phyloP scores from a whole-genome alignment of 257 asterid species.

The Solanum peruvianum region DNA sequence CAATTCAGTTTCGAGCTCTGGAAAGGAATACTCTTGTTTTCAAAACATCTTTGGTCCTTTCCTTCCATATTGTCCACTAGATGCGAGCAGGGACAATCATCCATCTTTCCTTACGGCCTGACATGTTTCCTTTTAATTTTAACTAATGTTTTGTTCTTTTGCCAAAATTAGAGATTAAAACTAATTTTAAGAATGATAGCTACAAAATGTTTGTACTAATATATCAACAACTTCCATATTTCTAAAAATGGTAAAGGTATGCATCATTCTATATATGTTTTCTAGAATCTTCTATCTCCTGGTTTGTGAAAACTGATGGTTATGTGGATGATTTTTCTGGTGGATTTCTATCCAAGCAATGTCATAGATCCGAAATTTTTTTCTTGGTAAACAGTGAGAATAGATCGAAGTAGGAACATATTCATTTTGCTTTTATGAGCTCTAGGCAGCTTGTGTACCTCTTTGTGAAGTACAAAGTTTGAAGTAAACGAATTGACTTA shows the following conservation, averaged over 20 bases:
- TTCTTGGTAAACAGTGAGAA: neutral
- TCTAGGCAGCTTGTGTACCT: neutral
- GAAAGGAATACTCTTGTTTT: neutral
- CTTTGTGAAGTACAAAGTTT: neutral
- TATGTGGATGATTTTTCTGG: neutral
- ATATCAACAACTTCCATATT: neutral
- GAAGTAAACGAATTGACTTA: neutral
- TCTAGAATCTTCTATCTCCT: neutral
- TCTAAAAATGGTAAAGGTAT: neutral
- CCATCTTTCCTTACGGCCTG: neutral
- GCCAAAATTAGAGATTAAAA: neutral
- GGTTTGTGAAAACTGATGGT: neutral
- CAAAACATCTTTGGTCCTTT: neutral
- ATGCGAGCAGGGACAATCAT: neutral
- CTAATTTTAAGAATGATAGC: neutral
- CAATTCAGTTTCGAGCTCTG: neutral
- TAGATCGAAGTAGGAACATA: neutral
- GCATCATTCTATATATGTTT: neutral
- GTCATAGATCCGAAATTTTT: neutral
- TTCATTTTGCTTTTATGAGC: neutral
- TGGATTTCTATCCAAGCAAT: neutral
- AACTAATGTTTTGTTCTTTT: neutral
- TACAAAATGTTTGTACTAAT: neutral
- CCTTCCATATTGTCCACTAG: neutral
- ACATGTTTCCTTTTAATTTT: neutral